Conservation (phyloP, 2,329 filamentous ascomycete genomes). For the Cordyceps javanica region DNA sequence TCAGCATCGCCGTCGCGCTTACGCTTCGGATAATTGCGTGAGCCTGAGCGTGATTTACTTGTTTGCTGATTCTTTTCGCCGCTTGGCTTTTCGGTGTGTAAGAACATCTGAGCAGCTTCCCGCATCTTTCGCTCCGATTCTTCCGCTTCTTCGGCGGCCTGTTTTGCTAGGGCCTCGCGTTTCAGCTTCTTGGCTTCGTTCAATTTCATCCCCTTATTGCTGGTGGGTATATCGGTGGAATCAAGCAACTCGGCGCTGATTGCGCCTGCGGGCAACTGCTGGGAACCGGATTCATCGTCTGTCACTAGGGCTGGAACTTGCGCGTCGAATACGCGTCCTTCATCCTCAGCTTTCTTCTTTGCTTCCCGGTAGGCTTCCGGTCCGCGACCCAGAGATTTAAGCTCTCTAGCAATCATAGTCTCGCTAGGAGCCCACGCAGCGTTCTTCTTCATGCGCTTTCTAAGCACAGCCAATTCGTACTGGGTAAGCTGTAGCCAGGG, state of each 20-base stretch:
- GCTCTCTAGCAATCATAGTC: conserved; percentile 77
- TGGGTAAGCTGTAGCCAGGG: conserved; percentile 61
- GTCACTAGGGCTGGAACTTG: conserved; percentile 30
- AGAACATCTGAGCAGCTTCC: conserved; percentile 40
- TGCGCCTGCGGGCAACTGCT: conserved; percentile 52
- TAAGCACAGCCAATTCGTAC: conserved; percentile 60
- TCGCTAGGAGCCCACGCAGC: conserved; percentile 78
- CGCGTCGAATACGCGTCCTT: conserved; percentile 55
- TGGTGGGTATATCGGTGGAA: conserved; percentile 56
- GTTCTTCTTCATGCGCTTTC: conserved; percentile 90
- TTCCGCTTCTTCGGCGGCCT: conserved; percentile 57
- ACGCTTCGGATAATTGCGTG: conserved; percentile 34
- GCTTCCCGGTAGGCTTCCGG: conserved; percentile 56
- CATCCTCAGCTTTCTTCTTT: conserved; percentile 58
- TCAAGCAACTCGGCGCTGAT: conserved; percentile 51
- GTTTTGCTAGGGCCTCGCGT: conserved; percentile 55
- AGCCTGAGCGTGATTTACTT: conserved; percentile 24
- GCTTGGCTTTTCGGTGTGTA: conserved; percentile 25
- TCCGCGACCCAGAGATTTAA: conserved; percentile 63
- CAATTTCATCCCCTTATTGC: conserved; percentile 69
- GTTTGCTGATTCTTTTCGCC: conserved; percentile 14
- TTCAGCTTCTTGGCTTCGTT: conserved; percentile 74
- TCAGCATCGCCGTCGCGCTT: conserved; percentile 36
- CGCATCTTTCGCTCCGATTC: conserved; percentile 49
- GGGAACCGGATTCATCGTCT: conserved; percentile 44